Evolutionary conservation across 1,139 yeast species (phyloP).

Genomic region (Blastobotrys malaysiensis): DNA sequence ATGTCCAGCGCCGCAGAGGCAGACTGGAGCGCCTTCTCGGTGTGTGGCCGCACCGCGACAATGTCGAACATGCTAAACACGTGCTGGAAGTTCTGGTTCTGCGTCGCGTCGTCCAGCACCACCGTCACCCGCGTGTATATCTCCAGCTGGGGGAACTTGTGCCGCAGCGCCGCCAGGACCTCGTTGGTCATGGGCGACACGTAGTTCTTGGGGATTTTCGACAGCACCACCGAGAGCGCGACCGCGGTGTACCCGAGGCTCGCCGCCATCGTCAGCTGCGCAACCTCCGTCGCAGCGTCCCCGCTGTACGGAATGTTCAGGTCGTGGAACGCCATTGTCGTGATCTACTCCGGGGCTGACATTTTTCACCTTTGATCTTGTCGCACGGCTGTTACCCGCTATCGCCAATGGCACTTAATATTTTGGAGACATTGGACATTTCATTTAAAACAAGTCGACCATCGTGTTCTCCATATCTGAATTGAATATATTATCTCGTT

Average conservation of each 20-base stretch:
- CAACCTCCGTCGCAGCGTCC: background rate
- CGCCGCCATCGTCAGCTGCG: background rate
- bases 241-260: slow-evolving; percentile 63
- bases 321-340: slow-evolving; percentile 50
- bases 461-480: too few species aligned
- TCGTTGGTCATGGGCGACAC: slow-evolving; percentile 26
- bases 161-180: slow-evolving; percentile 27
- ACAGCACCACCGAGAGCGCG: slow-evolving; percentile 65
- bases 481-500: too few species aligned
- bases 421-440: background rate
- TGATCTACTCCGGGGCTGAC: background rate
- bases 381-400: background rate
- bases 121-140: slow-evolving; percentile 72
- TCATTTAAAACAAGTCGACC: too few species aligned
- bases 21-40: slow-evolving; percentile 72
- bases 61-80: slow-evolving; percentile 52
- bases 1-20: slow-evolving; percentile 67
- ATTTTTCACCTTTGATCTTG: background rate
- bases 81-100: slow-evolving; percentile 61
- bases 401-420: background rate
- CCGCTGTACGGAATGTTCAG: slow-evolving; percentile 28
- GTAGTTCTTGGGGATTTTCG: slow-evolving; percentile 52
- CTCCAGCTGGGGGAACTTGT: slow-evolving; percentile 39
- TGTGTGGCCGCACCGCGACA: slow-evolving; percentile 72
- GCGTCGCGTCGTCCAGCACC: slow-evolving; percentile 69